phyloP scores from a whole-genome alignment of 148 eudicot species.

The Spergularia bocconei region DNA sequence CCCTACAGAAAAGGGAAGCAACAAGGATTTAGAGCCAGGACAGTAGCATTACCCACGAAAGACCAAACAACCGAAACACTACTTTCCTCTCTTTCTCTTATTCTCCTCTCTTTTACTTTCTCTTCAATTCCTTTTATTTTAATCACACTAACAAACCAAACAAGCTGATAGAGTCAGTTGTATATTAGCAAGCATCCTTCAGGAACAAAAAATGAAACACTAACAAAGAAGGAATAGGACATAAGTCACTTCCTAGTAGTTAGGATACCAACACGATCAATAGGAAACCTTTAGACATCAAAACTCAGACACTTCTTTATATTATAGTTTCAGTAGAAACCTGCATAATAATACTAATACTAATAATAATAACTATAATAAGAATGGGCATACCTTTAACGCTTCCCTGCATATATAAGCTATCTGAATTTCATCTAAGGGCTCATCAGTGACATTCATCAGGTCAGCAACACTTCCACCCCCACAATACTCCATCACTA shows the following conservation, averaged over 20 bases:
- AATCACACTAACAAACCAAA: not conserved
- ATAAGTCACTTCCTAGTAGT: not conserved
- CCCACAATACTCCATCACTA: constrained; percentile 99
- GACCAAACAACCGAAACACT: too few species aligned
- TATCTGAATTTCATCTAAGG: constrained; percentile 88
- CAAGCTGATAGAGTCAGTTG: not conserved
- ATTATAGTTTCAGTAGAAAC: not conserved
- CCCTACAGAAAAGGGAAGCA: constrained; percentile 50
- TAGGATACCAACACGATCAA: not conserved
- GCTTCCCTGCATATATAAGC: constrained; percentile 92
- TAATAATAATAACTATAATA: too few species aligned
- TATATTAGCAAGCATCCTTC: not conserved
- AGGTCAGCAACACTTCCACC: constrained; percentile 99
- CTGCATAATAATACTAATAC: too few species aligned
- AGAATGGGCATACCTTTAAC: constrained; percentile 54
- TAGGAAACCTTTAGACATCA: not conserved
- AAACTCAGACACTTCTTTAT: not conserved
- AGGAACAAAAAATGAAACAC: not conserved
- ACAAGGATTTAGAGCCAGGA: constrained; percentile 1
- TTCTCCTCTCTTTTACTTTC: too few species aligned
- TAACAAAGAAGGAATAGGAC: not conserved
- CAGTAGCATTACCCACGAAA: constrained; percentile 3
- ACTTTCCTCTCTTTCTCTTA: too few species aligned
- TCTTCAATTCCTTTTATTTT: too few species aligned
- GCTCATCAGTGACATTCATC: constrained; percentile 88